phyloP scores from a whole-genome alignment of 2,329 filamentous ascomycete genomes.

The Albophoma yamanashiensis region DNA sequence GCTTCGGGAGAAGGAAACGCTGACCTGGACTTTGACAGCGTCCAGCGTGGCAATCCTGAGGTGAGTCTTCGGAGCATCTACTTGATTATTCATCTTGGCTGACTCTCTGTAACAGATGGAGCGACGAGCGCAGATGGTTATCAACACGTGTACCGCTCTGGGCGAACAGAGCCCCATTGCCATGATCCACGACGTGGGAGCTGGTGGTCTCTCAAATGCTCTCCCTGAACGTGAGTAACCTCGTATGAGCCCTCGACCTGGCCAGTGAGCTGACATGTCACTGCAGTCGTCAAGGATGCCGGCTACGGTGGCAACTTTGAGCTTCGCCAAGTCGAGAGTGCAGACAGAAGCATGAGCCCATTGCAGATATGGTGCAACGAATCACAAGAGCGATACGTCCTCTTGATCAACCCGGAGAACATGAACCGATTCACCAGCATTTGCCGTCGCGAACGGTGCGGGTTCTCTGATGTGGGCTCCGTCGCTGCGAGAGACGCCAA shows the following conservation, averaged over 20 bases:
- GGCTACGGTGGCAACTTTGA: conserved; percentile 87
- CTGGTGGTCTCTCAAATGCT: conserved; percentile 67
- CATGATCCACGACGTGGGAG: conserved; percentile 96
- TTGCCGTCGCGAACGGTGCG: conserved; percentile 74
- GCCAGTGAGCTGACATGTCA: neutral
- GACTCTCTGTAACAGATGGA: conserved; percentile 47
- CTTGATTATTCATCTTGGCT: neutral
- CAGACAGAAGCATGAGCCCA: conserved; percentile 85
- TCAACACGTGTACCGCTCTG: conserved; percentile 82
- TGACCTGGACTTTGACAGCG: conserved; percentile 92
- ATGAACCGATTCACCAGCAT: conserved; percentile 67
- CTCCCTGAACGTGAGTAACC: conserved; percentile 55
- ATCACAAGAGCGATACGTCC: conserved; percentile 90
- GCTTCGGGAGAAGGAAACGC: conserved; percentile 80
- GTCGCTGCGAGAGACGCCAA: conserved; percentile 52
- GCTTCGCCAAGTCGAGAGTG: conserved; percentile 84
- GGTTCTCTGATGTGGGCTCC: conserved; percentile 82
- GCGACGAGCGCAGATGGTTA: conserved; percentile 92
- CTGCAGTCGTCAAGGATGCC: conserved; percentile 71
- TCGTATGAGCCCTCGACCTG: neutral
- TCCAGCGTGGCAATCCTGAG: conserved; percentile 93
- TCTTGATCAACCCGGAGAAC: conserved; percentile 72
- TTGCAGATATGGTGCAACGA: conserved; percentile 98
- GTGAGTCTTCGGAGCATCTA: neutral
- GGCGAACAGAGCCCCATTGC: conserved; percentile 81